phyloP scores from a whole-genome alignment of 169 alveolate genomes.

The Cryptosporidium muris region DNA sequence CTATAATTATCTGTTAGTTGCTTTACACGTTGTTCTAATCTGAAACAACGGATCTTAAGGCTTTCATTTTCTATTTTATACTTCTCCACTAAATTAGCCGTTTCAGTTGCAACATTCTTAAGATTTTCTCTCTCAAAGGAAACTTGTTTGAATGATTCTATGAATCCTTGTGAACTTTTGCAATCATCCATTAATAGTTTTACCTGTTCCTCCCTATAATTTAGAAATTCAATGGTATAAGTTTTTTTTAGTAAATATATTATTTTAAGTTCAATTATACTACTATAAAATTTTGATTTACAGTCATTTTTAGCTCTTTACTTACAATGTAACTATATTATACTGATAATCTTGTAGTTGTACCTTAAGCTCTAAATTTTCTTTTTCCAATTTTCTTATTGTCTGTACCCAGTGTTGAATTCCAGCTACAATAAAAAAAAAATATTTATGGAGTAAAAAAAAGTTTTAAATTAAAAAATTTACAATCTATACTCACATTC shows the following conservation, averaged over 20 bases:
- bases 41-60: conserved; percentile 52
- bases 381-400: conserved; percentile 43
- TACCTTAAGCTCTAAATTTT: conserved; percentile 22
- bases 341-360: conserved; percentile 34
- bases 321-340: conserved; percentile 53
- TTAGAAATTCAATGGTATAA: background rate
- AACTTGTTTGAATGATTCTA: conserved; percentile 23
- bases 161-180: conserved; percentile 18
- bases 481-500: conserved; percentile 22
- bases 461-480: background rate
- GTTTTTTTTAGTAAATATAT: background rate
- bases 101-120: conserved; percentile 36
- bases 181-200: conserved; percentile 20
- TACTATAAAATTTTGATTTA: no score
- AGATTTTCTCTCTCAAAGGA: conserved; percentile 34
- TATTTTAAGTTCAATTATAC: no score
- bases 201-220: conserved; percentile 31
- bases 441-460: background rate
- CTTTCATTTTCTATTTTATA: conserved; percentile 59
- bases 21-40: conserved; percentile 64
- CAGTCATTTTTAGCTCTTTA: background rate
- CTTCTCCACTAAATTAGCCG: conserved; percentile 48
- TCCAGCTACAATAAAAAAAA: conserved; percentile 13
- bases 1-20: conserved; percentile 56
- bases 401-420: conserved; percentile 61